Conservation (phyloP, 2,329 filamentous ascomycete genomes). For the Parafenestella ontariensis region DNA sequence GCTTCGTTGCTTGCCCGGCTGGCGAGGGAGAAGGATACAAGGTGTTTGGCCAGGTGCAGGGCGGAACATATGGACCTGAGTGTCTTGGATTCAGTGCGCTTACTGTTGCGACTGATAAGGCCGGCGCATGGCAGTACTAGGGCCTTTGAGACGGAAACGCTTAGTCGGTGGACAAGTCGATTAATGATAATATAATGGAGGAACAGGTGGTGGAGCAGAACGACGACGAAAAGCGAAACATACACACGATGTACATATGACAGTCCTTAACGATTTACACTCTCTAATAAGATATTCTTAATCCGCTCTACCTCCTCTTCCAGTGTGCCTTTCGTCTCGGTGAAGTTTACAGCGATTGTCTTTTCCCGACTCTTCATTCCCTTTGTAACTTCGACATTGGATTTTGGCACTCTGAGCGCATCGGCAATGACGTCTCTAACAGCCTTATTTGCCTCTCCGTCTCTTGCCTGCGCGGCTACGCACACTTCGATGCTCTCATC, state of each 20-base stretch:
- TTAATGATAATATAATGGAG: constrained; percentile 14
- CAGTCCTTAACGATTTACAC: constrained; percentile 17
- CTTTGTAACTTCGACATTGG: constrained; percentile 67
- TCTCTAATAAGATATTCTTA: constrained; percentile 32
- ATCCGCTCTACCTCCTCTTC: constrained; percentile 36
- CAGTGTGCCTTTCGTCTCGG: constrained; percentile 14
- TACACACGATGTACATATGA: constrained; percentile 16
- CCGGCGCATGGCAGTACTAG: constrained; percentile 49
- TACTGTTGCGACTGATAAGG: constrained; percentile 30
- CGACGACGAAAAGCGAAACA: neutral
- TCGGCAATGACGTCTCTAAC: constrained; percentile 68
- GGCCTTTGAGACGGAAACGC: neutral
- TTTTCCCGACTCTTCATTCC: constrained; percentile 72
- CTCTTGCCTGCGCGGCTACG: constrained; percentile 69
- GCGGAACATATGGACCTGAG: constrained; percentile 23
- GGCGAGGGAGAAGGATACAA: constrained; percentile 35
- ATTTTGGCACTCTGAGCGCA: constrained; percentile 68
- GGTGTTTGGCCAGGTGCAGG: constrained; percentile 39
- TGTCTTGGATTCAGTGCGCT: constrained; percentile 48
- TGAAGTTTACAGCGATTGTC: constrained; percentile 46
- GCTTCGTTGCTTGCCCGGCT: constrained; percentile 45
- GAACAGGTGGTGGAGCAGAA: neutral
- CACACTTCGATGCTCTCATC: constrained; percentile 68
- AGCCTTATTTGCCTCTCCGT: constrained; percentile 74
- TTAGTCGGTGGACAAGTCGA: neutral